Evolutionary conservation across 1,284 basidiomycete species (phyloP).

Genomic region (Microbotryomycetes sp.): DNA sequence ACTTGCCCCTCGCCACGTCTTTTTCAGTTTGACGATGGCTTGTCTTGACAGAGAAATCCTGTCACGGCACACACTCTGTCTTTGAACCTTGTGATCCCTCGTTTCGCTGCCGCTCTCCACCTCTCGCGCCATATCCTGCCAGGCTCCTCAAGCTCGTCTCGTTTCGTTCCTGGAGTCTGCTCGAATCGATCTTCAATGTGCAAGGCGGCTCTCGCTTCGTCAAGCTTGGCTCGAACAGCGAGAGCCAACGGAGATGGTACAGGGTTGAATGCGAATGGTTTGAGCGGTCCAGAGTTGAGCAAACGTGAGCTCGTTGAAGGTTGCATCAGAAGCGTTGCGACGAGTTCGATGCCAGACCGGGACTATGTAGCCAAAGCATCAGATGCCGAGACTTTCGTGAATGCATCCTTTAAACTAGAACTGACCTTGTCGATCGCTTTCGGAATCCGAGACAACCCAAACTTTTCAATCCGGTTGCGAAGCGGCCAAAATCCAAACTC

Average conservation of each 20-base stretch:
- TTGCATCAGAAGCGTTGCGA: constrained; percentile 20
- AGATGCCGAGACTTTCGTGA: too few relatives aligned
- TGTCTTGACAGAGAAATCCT: constrained; percentile 21
- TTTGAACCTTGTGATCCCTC: constrained; percentile 5
- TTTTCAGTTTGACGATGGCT: not conserved
- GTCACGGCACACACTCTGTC: constrained; percentile 21
- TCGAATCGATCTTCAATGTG: not conserved
- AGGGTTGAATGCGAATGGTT: constrained; percentile 25
- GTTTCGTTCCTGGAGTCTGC: not conserved
- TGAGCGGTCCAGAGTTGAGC: constrained; percentile 22
- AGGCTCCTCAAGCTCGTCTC: constrained; percentile 4
- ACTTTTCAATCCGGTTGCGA: constrained; percentile 21
- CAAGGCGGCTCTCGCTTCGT: constrained; percentile 19
- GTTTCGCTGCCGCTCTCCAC: constrained; percentile 12
- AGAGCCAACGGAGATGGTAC: constrained; percentile 20
- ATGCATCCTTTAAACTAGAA: too few relatives aligned
- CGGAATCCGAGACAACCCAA: constrained; percentile 14
- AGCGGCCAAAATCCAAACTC: constrained; percentile 31
- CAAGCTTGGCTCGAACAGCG: constrained; percentile 21
- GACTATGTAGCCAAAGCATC: constrained; percentile 9
- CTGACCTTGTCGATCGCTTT: constrained; percentile 21
- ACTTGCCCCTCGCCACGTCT: not conserved
- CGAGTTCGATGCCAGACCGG: constrained; percentile 18
- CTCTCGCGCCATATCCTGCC: constrained; percentile 16
- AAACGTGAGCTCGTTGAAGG: constrained; percentile 9